Conservation (phyloP, 805 yeast species). For the Ogataea corticis region DNA sequence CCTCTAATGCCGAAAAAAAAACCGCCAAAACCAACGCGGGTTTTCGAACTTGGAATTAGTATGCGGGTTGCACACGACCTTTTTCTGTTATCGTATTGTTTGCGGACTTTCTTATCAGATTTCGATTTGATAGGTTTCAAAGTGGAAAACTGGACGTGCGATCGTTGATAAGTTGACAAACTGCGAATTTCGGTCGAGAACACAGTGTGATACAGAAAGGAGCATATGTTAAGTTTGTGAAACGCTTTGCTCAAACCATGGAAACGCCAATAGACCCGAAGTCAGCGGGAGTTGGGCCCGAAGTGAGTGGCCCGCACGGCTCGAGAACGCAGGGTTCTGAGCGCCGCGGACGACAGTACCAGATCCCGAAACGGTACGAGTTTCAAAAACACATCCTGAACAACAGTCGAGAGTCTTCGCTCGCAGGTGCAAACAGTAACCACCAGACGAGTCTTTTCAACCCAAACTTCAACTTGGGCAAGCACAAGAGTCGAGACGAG, state of each 20-base stretch:
- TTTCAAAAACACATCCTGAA: constrained; percentile 26
- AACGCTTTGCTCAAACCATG: neutral
- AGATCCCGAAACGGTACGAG: constrained; percentile 32
- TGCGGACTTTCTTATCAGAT: constrained; percentile 6
- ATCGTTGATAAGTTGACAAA: too few relatives aligned
- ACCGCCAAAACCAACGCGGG: neutral
- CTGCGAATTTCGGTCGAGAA: too few relatives aligned
- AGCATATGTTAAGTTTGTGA: too few relatives aligned
- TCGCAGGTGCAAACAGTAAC: neutral
- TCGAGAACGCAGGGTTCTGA: constrained; percentile 9
- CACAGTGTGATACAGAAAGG: too few relatives aligned
- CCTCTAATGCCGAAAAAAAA: neutral
- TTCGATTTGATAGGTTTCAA: constrained; percentile 1
- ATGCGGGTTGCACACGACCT: constrained; percentile 5
- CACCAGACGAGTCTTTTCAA: constrained; percentile 8
- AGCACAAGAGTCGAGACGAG: constrained; percentile 17
- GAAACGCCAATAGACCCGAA: constrained; percentile 9
- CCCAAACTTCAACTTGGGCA: constrained; percentile 17
- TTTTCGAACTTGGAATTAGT: neutral
- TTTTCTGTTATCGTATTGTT: constrained; percentile 6
- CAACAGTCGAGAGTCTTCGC: constrained; percentile 19
- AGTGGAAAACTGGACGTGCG: neutral
- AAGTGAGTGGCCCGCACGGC: neutral
- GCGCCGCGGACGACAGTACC: constrained; percentile 31
- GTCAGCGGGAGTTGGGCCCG: neutral